phyloP scores from a whole-genome alignment of 345 rosid species.

The Cardiospermum halicacabum region DNA sequence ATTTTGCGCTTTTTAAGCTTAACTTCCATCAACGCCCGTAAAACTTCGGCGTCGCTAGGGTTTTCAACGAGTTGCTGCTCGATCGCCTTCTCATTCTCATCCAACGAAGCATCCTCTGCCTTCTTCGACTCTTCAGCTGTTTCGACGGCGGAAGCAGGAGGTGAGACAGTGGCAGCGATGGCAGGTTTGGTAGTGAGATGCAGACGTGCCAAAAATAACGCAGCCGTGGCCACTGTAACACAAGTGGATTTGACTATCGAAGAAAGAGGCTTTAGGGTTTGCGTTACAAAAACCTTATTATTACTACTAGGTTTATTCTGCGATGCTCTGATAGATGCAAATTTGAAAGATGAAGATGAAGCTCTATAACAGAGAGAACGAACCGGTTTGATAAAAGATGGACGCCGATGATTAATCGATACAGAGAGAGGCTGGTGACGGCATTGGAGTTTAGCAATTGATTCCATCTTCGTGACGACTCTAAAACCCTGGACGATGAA shows the following conservation, averaged over 20 bases:
- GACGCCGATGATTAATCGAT: conserved; percentile 41
- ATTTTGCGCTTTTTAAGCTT: conserved; percentile 60
- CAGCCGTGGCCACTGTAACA: conserved; percentile 61
- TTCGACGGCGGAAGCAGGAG: conserved; percentile 29
- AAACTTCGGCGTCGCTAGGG: conserved; percentile 46
- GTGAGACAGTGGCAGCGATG: conserved; percentile 44
- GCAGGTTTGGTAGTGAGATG: conserved; percentile 38
- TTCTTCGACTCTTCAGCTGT: conserved; percentile 19
- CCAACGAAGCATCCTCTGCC: conserved; percentile 19
- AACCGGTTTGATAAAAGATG: conserved; percentile 27
- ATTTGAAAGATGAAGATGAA: conserved; percentile 29
- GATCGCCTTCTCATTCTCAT: conserved; percentile 46
- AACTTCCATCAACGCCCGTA: conserved; percentile 63
- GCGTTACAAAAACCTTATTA: conserved; percentile 13
- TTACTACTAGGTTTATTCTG: conserved; percentile 23
- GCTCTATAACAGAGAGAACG: conserved; percentile 34
- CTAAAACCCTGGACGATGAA: conserved; percentile 32
- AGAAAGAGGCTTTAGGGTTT: conserved; percentile 32
- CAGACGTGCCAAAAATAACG: conserved; percentile 46
- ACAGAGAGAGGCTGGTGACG: conserved; percentile 37
- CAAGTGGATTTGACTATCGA: conserved; percentile 45
- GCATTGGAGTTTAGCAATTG: conserved; percentile 40
- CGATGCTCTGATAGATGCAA: conserved; percentile 42
- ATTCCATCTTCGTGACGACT: conserved; percentile 41
- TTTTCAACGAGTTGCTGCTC: conserved; percentile 38